Base-by-base conservation (phyloP, 1,139 yeast genomes). In the Hemisphaericaspora lyxosophila region DNA sequence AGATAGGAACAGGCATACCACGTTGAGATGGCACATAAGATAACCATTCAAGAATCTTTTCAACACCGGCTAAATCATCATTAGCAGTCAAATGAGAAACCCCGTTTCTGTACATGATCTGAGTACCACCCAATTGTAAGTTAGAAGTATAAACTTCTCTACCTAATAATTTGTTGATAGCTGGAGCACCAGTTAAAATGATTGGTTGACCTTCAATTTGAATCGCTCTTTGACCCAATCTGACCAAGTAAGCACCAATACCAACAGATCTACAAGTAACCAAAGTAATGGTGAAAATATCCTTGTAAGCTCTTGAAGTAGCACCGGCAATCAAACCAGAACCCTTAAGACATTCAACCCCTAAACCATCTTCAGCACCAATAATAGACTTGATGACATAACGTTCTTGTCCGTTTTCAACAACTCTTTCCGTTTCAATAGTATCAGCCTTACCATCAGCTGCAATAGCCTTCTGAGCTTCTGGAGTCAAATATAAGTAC, bases 181-280 rank as follows among this genome's bases (percentile, higher is more conserved):
- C 97, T 42, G 97, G 97, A 43, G 98, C 98, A 75, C 98, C 98
- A 41, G 98, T 92, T 59, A 92, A 82, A 53, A 92, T 92, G 53
- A 92, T 89, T 43, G 98, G 98, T 69, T 92, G 97, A 35, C 98
- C 98, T 62, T 92, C 97, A 53, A 92, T 85, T 73, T 92, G 98
- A 57, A 92, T 90, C 34, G 97, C 95, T 75, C 98, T 86, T 75
- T 92, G 97, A 59, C 98, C 98, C 49, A 92, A 78, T 68, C 98
- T 85, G 32, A 92, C 98, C 61, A 92, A 77, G 62, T 92, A 92
- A 34, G 98, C 98, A 75, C 98, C 98, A 64, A 92, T 92, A 82
- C 98, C 98, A 56, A 92, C 98, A 34, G 97, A 89, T 75, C 98
- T 83, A 72, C 97, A 90, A 16, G 98, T 92, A 39, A 92, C 98